Evolutionary conservation across 495 filamentous ascomycete species (phyloP).

Genomic region (Penicillium argentinense): DNA sequence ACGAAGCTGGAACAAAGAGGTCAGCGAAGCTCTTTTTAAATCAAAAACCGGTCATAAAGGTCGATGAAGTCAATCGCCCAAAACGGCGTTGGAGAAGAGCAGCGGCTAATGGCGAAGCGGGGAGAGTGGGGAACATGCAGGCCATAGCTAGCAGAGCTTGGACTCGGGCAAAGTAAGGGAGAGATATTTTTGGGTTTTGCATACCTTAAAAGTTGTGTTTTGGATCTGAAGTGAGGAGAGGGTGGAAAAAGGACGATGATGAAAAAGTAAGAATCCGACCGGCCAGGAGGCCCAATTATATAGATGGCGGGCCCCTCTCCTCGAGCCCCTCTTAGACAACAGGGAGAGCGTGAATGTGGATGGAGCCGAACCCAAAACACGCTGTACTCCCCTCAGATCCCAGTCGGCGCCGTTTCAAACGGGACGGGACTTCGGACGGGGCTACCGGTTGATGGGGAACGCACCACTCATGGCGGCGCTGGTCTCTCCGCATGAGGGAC

Average conservation of each 20-base stretch:
- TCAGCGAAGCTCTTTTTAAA: slow-evolving; percentile 19
- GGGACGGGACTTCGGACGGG: background rate
- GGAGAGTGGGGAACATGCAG: slow-evolving; percentile 19
- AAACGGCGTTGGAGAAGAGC: slow-evolving; percentile 23
- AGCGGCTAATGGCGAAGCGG: slow-evolving; percentile 6
- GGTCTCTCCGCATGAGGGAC: slow-evolving; percentile 28
- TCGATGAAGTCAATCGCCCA: slow-evolving; percentile 18
- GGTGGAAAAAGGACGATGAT: background rate
- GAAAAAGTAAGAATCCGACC: background rate
- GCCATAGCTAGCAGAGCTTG: background rate
- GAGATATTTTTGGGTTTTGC: slow-evolving; percentile 1
- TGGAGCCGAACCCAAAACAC: slow-evolving; percentile 19
- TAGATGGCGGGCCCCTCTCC: slow-evolving; percentile 8
- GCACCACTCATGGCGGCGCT: slow-evolving; percentile 10
- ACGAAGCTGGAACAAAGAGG: slow-evolving; percentile 8
- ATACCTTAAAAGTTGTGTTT: slow-evolving; percentile 6
- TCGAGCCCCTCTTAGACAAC: background rate
- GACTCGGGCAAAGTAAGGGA: background rate
- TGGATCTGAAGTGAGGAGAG: background rate
- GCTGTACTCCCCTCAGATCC: slow-evolving; percentile 15
- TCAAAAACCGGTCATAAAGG: slow-evolving; percentile 2
- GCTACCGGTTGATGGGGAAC: slow-evolving; percentile 7
- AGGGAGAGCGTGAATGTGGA: background rate
- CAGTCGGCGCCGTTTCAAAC: background rate
- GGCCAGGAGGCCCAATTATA: slow-evolving; percentile 6